These are phyloP conservation scores for Thamnidium elegans DNA, from an alignment of 192 early-diverging fungal species.

Conservation along the genomic window DNA sequence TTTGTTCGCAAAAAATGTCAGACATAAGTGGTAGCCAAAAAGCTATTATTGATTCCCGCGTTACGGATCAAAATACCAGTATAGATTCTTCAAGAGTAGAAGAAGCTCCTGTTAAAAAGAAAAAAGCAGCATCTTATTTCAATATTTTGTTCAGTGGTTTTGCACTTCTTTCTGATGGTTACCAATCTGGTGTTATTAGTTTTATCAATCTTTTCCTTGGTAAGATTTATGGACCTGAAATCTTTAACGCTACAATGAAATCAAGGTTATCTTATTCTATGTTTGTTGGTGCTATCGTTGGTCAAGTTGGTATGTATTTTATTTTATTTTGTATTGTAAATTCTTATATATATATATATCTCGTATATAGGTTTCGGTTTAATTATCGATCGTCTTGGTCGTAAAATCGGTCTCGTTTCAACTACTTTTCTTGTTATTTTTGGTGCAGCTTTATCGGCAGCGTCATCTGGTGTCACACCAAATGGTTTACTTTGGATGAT, in stretches of 20 bases:
- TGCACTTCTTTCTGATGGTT: slow-evolving; percentile 53
- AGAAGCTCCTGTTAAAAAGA: not conserved
- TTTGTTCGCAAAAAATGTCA: not conserved
- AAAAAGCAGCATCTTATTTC: slow-evolving; percentile 20
- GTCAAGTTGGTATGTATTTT: slow-evolving; percentile 39
- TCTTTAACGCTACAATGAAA: slow-evolving; percentile 34
- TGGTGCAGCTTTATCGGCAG: slow-evolving; percentile 42
- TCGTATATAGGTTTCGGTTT: slow-evolving; percentile 38
- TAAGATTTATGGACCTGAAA: slow-evolving; percentile 40
- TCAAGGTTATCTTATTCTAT: slow-evolving; percentile 49
- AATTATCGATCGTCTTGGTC: slow-evolving; percentile 50
- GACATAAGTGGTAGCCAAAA: not conserved
- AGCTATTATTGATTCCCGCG: not conserved
- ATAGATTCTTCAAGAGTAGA: not conserved
- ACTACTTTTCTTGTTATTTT: slow-evolving; percentile 49
- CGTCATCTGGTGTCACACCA: slow-evolving; percentile 37
- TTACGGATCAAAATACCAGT: not conserved
- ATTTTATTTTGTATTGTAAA: not conserved
- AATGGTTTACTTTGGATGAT: slow-evolving; percentile 47
- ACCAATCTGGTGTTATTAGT: slow-evolving; percentile 52
- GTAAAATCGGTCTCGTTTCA: slow-evolving; percentile 49
- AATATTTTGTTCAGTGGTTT: slow-evolving; percentile 35
- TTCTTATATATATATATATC: not conserved
- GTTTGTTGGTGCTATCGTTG: slow-evolving; percentile 52
- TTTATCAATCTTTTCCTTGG: slow-evolving; percentile 46